A percentile compares a stretch with the other conserved stretches of the same genome.
Evolutionary conservation across 2,329 filamentous ascomycete species (phyloP).

Genomic region (Saccharata proteae): DNA sequence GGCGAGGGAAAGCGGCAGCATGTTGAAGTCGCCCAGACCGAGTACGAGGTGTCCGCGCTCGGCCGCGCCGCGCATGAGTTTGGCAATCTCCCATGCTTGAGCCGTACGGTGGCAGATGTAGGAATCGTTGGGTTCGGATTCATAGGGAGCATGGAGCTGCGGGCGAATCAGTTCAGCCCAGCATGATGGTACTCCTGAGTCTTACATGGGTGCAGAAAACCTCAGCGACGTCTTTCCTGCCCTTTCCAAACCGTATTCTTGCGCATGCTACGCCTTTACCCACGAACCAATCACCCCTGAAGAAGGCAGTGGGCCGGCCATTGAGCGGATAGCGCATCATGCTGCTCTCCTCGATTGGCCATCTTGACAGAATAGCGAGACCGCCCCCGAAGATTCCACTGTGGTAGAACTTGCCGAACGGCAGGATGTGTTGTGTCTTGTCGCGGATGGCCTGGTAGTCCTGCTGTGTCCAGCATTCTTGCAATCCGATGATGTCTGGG

Average conservation of each 20-base stretch:
- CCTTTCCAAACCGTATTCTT: constrained; percentile 58
- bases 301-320: constrained; percentile 86
- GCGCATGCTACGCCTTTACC: constrained; percentile 88
- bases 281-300: constrained; percentile 89
- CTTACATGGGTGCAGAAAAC: constrained; percentile 84
- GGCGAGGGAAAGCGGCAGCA: constrained; percentile 75
- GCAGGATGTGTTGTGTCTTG: constrained; percentile 61
- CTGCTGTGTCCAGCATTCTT: constrained; percentile 85
- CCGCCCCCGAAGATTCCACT: constrained; percentile 83
- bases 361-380: constrained; percentile 76
- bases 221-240: constrained; percentile 57
- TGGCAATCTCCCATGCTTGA: constrained; percentile 90
- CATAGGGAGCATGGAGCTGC: constrained; percentile 73
- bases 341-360: constrained; percentile 80
- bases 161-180: constrained; percentile 28
- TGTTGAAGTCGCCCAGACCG: constrained; percentile 90
- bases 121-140: constrained; percentile 63
- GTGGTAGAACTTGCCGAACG: constrained; percentile 87
- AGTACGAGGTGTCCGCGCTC: constrained; percentile 74
- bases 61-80: constrained; percentile 70
- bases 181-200: constrained; percentile 8
- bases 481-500: constrained; percentile 81
- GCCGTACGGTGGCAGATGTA: constrained; percentile 85
- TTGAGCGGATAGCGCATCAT: constrained; percentile 88
- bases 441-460: constrained; percentile 71